Conservation (phyloP, 108 stramenopile genomes). For the Parietichytrium sp. region DNA sequence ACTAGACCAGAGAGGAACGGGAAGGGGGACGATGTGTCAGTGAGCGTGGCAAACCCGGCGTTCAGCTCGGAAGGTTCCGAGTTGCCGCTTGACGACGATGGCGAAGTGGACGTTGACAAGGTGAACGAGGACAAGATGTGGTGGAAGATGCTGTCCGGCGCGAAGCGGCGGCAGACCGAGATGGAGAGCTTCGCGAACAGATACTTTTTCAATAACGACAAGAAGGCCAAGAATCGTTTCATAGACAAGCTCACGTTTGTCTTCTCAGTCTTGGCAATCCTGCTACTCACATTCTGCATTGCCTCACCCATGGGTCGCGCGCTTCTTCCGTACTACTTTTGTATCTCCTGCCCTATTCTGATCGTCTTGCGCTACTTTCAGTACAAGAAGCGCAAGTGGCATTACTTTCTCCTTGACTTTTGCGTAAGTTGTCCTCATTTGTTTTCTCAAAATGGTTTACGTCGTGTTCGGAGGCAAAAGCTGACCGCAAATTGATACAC, state of each 20-base stretch:
- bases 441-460: neutral
- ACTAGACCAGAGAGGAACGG: too few species aligned
- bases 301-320: neutral
- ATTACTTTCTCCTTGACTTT: constrained; percentile 64
- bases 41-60: too few species aligned
- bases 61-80: too few species aligned
- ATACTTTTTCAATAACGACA: neutral
- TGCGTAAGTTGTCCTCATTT: constrained; percentile 44
- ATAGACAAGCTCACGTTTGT: constrained; percentile 28
- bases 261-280: neutral
- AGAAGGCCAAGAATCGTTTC: neutral
- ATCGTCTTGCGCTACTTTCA: constrained; percentile 53
- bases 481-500: too few species aligned
- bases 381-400: constrained; percentile 54
- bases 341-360: constrained; percentile 45
- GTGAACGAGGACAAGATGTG: neutral
- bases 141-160: neutral
- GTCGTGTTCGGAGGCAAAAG: too few species aligned
- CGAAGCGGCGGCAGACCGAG: neutral
- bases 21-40: too few species aligned
- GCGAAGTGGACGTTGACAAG: too few species aligned
- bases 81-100: too few species aligned
- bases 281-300: neutral
- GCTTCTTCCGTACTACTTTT: neutral
- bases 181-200: neutral